Conservation (phyloP, 1,284 basidiomycete genomes). For the Cerioporus squamosus region DNA sequence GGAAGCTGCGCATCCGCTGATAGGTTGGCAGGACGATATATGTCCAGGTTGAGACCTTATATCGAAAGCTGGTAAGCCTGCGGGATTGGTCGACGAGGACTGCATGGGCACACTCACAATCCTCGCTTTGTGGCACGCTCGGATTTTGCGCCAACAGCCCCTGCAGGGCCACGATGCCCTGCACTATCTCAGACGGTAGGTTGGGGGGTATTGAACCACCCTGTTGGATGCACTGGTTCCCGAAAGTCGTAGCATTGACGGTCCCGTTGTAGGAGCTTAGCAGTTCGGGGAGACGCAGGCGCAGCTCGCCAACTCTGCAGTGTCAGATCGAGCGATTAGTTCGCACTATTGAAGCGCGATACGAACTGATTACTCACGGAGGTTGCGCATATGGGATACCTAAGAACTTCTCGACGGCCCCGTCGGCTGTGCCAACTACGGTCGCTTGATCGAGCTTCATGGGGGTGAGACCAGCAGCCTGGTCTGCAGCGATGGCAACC, state of each 20-base stretch:
- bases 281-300: constrained; percentile 49
- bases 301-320: constrained; percentile 11
- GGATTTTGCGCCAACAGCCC: constrained; percentile 28
- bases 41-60: constrained; percentile 59
- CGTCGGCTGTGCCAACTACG: constrained; percentile 3
- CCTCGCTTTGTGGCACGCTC: constrained; percentile 16
- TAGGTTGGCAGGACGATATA: constrained; percentile 41
- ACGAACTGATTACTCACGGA: constrained; percentile 32
- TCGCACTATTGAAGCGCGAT: too few relatives aligned
- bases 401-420: constrained; percentile 42
- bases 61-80: background rate
- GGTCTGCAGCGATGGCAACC: too few relatives aligned
- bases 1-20: constrained; percentile 46
- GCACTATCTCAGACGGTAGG: background rate
- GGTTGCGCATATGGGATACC: constrained; percentile 58
- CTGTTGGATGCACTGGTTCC: constrained; percentile 48
- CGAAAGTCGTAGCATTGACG: constrained; percentile 46
- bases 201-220: background rate
- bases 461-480: too few relatives aligned
- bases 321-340: background rate
- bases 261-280: constrained; percentile 43
- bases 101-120: constrained; percentile 17
- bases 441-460: constrained; percentile 3
- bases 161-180: background rate
- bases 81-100: background rate